These are phyloP conservation scores for Rhizophagus sp. DNA, from an alignment of 192 early-diverging fungal species.

Conservation along the genomic window DNA sequence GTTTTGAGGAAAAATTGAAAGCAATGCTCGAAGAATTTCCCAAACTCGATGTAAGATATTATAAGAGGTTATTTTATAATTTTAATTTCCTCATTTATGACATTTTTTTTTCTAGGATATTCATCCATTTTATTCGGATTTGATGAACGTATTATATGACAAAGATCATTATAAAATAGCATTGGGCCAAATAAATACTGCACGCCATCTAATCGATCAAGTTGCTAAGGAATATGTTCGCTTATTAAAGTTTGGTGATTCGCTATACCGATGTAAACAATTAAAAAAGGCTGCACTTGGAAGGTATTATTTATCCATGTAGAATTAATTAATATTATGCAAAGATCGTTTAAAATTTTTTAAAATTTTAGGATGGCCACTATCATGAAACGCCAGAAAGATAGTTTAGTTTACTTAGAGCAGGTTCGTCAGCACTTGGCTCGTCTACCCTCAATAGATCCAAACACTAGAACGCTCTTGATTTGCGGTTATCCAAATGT, in stretches of 20 bases:
- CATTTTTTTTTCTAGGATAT: constrained; percentile 68
- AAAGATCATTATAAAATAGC: constrained; percentile 99
- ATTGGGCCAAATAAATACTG: constrained; percentile 97
- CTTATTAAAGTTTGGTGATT: constrained; percentile 99
- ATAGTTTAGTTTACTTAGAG: constrained; percentile 94
- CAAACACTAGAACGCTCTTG: constrained; percentile 98
- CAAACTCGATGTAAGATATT: constrained; percentile 83
- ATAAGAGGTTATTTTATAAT: neutral
- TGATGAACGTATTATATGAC: constrained; percentile 99
- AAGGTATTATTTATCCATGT: constrained; percentile 39
- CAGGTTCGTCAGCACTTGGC: constrained; percentile 99
- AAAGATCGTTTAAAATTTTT: neutral
- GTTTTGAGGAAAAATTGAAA: constrained; percentile 95
- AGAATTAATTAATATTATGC: neutral
- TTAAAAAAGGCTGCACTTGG: constrained; percentile 97
- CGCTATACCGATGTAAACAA: constrained; percentile 98
- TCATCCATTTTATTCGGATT: constrained; percentile 99
- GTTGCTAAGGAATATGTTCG: constrained; percentile 98
- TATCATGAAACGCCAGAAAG: constrained; percentile 98
- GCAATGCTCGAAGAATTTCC: constrained; percentile 95
- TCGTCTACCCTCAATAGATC: constrained; percentile 98
- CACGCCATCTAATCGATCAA: constrained; percentile 93
- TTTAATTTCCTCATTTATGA: neutral
- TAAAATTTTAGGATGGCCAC: constrained; percentile 90
- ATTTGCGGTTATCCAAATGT: constrained; percentile 99